Conservation (phyloP, 805 yeast genomes). For the Teunomyces kruisii region DNA sequence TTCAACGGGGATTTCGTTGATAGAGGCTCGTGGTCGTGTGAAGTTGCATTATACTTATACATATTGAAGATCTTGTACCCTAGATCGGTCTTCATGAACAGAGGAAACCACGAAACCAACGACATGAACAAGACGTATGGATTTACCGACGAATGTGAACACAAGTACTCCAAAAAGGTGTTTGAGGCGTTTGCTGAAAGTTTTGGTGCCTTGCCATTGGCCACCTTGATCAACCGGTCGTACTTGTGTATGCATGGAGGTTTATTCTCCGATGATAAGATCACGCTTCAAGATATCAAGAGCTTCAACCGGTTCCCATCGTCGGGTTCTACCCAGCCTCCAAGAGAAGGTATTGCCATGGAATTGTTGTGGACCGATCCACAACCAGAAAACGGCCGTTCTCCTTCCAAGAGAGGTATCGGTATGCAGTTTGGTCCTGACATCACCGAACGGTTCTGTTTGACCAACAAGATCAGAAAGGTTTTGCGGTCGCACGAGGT, state of each 20-base stretch:
- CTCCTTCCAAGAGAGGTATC: conserved; percentile 90
- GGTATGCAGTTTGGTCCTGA: conserved; percentile 98
- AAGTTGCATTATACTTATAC: conserved; percentile 81
- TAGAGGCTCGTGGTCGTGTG: conserved; percentile 98
- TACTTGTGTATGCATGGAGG: conserved; percentile 97
- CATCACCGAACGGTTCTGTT: conserved; percentile 76
- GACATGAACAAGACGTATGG: conserved; percentile 97
- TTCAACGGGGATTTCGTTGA: conserved; percentile 98
- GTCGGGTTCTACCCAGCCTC: conserved; percentile 67
- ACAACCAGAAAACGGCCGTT: conserved; percentile 71
- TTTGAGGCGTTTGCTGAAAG: conserved; percentile 84
- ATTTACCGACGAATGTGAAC: conserved; percentile 92
- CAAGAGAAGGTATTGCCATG: conserved; percentile 90
- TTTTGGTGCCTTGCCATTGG: conserved; percentile 83
- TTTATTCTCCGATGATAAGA: conserved; percentile 72
- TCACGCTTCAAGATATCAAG: conserved; percentile 73
- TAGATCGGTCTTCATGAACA: conserved; percentile 64
- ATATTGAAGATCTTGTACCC: conserved; percentile 79
- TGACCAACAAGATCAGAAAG: conserved; percentile 67
- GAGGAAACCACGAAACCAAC: conserved; percentile 96
- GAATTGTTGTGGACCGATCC: conserved; percentile 98
- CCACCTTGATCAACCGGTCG: conserved; percentile 72
- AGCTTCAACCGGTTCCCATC: conserved; percentile 62
- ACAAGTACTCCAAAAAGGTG: conserved; percentile 77
- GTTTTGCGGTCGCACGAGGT: conserved; percentile 95